Evolutionary conservation across 2,329 filamentous ascomycete genomes (phyloP).

Genomic region (Epichloe typhina): DNA sequence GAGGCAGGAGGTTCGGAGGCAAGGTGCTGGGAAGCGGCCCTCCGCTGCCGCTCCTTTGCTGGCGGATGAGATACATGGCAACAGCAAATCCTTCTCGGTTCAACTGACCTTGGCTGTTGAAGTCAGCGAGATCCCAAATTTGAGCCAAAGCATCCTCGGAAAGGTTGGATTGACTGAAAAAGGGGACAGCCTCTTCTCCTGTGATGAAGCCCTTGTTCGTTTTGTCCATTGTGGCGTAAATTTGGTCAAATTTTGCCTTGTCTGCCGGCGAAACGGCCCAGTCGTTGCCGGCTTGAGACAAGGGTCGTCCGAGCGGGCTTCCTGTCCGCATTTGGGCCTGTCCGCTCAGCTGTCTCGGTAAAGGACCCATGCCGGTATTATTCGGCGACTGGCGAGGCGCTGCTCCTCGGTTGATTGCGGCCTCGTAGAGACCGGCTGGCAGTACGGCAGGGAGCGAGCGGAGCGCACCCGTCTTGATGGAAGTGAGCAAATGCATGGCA

Average conservation of each 20-base stretch:
- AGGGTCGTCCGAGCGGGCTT: constrained; percentile 41
- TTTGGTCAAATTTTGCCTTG: constrained; percentile 75
- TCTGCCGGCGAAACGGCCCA: constrained; percentile 78
- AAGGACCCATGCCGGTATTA: constrained; percentile 45
- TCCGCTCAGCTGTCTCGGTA: constrained; percentile 76
- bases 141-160: constrained; percentile 81
- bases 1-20: constrained; percentile 71
- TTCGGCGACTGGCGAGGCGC: constrained; percentile 36
- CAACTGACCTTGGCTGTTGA: constrained; percentile 77
- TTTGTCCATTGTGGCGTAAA: constrained; percentile 77
- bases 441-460: constrained; percentile 67
- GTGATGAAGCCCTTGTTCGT: constrained; percentile 70
- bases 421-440: constrained; percentile 79
- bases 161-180: constrained; percentile 90
- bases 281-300: constrained; percentile 36
- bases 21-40: constrained; percentile 59
- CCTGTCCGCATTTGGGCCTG: constrained; percentile 48
- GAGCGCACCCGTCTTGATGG: constrained; percentile 73
- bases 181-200: constrained; percentile 86
- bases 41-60: constrained; percentile 61
- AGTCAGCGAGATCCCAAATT: constrained; percentile 95
- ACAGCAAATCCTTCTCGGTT: constrained; percentile 89
- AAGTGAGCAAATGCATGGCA: constrained; percentile 92
- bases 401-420: constrained; percentile 56
- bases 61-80: constrained; percentile 91